phyloP scores from a whole-genome alignment of 352 stramenopile species.

The Pythium rishiriense region DNA sequence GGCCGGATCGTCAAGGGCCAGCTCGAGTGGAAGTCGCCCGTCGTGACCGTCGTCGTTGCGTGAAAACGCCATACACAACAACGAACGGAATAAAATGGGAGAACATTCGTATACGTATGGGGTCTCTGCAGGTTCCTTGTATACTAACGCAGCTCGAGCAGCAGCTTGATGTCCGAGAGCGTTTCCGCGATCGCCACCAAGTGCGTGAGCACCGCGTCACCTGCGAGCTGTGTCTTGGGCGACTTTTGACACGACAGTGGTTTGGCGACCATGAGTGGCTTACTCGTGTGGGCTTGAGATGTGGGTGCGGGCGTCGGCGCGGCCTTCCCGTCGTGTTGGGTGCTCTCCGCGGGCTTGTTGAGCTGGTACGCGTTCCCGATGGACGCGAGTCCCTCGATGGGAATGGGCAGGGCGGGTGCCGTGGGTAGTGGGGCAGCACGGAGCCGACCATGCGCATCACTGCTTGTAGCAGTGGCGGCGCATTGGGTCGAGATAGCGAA shows the following conservation, averaged over 20 bases:
- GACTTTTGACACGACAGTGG: not conserved
- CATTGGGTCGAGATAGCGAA: too few species aligned
- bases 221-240: not conserved
- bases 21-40: constrained; percentile 58
- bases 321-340: not conserved
- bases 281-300: not conserved
- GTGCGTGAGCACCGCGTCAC: not conserved
- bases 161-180: not conserved
- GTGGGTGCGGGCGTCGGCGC: not conserved
- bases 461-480: not conserved
- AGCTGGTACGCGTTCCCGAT: not conserved
- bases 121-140: not conserved
- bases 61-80: not conserved
- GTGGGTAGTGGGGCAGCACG: too few species aligned
- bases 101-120: not conserved
- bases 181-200: not conserved
- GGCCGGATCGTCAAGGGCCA: constrained; percentile 57
- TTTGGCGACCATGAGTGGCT: not conserved
- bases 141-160: not conserved
- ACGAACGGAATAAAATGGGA: not conserved
- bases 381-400: not conserved
- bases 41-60: constrained; percentile 16
- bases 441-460: not conserved
- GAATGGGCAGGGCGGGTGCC: not conserved
- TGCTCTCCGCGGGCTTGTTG: not conserved